Evolutionary conservation across 495 filamentous ascomycete species (phyloP), one percentile per base, ranked within the genome.

Genomic region (Trichoderma asperelloides): DNA sequence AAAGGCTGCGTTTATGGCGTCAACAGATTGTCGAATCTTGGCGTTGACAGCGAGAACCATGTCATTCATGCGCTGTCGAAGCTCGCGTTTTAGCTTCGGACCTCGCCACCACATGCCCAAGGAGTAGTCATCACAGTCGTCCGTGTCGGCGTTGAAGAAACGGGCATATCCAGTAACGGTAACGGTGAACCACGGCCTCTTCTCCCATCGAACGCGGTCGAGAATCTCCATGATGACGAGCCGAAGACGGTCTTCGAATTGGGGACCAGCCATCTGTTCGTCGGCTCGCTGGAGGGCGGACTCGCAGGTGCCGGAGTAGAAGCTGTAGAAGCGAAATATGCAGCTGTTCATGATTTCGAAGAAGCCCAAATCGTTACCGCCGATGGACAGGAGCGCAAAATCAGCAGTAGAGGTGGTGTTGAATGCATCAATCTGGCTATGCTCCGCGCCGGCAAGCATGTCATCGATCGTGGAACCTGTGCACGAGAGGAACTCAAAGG

Each of bases 321-420:
- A 77, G 69, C 73, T 73, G 69, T 80, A 80, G 68, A 80, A 80
- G 30, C 77, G 75, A 65, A 80, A 80, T n/a, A 83, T 73, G 67
- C 81, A 83, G 15, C 78, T 74, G 66, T 78, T 79, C 49, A 84
- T 74, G 37, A 82, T 75, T 62, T 75, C 73, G 69, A 79, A 79
- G 71, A 84, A 84, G 68, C 78, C 80, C 33, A 82, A 75, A 70
- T 84, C 80, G 69, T 84, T 82, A 16, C 81, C 81, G 27, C 79
- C 80, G 37, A 83, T 72, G 37, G 77, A 78, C 12, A 83, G 66
- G 4, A 80, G 77, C 1, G 78, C 80, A 65, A 79, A 78, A 67
- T 75, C 73, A 16, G 65, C 69, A 1, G 66, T 65, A 11, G 71
- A 28, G 2, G 71, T 71, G 9, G 68, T 40, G 66, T 78, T 74